A percentile compares a stretch with the other conserved stretches of the same genome.
Evolutionary conservation across 2,329 filamentous ascomycete genomes (phyloP).

Genomic region (Alternaria angustiovoidea): DNA sequence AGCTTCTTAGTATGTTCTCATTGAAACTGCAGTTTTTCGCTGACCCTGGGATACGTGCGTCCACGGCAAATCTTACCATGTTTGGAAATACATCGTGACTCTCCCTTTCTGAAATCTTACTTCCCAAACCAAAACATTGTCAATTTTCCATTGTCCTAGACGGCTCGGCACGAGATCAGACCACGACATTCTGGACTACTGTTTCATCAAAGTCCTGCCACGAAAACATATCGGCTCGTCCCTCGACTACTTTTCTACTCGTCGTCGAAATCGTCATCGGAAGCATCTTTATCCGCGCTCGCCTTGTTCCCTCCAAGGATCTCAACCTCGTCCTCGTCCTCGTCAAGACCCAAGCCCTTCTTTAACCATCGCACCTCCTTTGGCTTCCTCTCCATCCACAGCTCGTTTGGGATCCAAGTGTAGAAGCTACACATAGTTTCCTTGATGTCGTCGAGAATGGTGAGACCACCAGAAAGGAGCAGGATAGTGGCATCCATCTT

Average conservation of each 20-base stretch:
- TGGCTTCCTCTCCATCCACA: constrained; percentile 43
- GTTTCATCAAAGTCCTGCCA: not conserved
- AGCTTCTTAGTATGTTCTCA: not conserved
- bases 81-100: not conserved
- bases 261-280: constrained; percentile 29
- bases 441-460: constrained; percentile 50
- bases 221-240: constrained; percentile 3
- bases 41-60: not conserved
- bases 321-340: constrained; percentile 23
- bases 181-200: not conserved
- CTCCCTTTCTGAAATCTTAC: not conserved
- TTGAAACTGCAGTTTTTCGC: not conserved
- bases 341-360: constrained; percentile 29
- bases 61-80: not conserved
- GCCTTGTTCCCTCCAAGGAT: constrained; percentile 14
- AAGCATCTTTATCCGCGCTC: constrained; percentile 15
- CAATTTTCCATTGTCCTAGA: not conserved
- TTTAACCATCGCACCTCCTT: constrained; percentile 37
- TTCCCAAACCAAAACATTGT: not conserved
- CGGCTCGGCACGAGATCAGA: not conserved
- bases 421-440: constrained; percentile 56
- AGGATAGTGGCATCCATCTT: constrained; percentile 52
- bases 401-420: constrained; percentile 55
- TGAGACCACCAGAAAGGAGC: constrained; percentile 34
- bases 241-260: constrained; percentile 13